A percentile compares a stretch with the other conserved stretches of the same genome.
Evolutionary conservation across 176 grass and related monocot genomes (phyloP).

Genomic region (Miscanthus lutarioriparius): DNA sequence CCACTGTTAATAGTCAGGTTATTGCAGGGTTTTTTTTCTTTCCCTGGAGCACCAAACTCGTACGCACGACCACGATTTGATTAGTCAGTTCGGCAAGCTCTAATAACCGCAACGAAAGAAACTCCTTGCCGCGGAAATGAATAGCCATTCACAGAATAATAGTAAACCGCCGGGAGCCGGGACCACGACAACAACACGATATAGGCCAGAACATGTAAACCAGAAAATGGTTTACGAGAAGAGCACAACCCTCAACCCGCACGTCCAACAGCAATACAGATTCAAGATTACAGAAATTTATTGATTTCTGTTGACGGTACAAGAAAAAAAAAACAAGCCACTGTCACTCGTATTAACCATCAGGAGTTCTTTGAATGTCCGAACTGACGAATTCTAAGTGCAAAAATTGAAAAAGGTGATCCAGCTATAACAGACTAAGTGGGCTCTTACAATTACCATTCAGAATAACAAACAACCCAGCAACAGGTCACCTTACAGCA

Average conservation of each 20-base stretch:
- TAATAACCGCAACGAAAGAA: background rate
- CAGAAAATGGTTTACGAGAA: no score
- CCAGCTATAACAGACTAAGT: conserved; percentile 38
- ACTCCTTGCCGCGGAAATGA: background rate
- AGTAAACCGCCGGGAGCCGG: background rate
- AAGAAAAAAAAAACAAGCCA: conserved; percentile 37
- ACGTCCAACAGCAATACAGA: background rate
- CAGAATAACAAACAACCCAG: conserved; percentile 34
- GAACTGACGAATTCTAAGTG: background rate
- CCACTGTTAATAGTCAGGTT: no score
- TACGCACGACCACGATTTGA: background rate
- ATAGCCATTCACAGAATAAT: background rate
- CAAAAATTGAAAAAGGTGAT: background rate
- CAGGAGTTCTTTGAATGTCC: conserved; percentile 1
- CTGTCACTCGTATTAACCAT: conserved; percentile 36
- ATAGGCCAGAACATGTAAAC: background rate
- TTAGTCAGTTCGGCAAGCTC: background rate
- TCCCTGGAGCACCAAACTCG: no score
- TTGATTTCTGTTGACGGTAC: conserved; percentile 27
- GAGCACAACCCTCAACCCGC: no score
- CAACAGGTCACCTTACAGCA: conserved; percentile 32
- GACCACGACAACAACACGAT: background rate
- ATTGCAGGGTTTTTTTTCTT: no score
- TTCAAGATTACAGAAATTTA: background rate
- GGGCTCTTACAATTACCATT: conserved; percentile 38